phyloP scores from a whole-genome alignment of 192 early-diverging fungal species.

The Endogone sp. region DNA sequence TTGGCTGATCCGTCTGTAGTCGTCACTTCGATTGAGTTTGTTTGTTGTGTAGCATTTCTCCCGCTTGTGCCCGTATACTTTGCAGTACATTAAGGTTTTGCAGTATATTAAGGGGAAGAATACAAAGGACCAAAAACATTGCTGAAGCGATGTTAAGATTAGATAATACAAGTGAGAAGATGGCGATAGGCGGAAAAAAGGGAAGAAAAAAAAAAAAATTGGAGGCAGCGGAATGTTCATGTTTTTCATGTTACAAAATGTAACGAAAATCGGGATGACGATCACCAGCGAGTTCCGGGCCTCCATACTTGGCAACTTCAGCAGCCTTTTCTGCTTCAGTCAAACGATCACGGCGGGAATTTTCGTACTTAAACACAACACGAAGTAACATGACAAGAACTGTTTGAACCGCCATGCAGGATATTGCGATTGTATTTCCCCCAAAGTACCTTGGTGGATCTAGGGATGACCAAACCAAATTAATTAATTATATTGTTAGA shows the following conservation, averaged over 20 bases:
- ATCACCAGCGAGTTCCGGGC: slow-evolving; percentile 19
- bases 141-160: too few relatives aligned
- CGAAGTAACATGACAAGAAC: slow-evolving; percentile 6
- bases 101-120: too few relatives aligned
- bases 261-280: slow-evolving; percentile 24
- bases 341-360: slow-evolving; percentile 14
- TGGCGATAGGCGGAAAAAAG: too few relatives aligned
- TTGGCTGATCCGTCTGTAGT: too few relatives aligned
- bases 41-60: too few relatives aligned
- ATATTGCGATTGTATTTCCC: slow-evolving; percentile 15
- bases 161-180: too few relatives aligned
- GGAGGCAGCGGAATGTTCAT: too few relatives aligned
- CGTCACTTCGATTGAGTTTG: too few relatives aligned
- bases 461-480: slow-evolving; percentile 1
- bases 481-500: not conserved
- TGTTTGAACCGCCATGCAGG: slow-evolving; percentile 12
- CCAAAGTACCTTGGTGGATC: slow-evolving; percentile 15
- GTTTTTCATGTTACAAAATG: slow-evolving; percentile 8
- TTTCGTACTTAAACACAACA: slow-evolving; percentile 7
- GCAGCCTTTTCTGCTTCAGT: slow-evolving; percentile 9
- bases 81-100: too few relatives aligned
- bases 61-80: too few relatives aligned
- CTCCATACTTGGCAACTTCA: slow-evolving; percentile 16
- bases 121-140: too few relatives aligned
- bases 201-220: too few relatives aligned